phyloP scores from a whole-genome alignment of 2,329 filamentous ascomycete species.

The Aspergillus thermomutatus region DNA sequence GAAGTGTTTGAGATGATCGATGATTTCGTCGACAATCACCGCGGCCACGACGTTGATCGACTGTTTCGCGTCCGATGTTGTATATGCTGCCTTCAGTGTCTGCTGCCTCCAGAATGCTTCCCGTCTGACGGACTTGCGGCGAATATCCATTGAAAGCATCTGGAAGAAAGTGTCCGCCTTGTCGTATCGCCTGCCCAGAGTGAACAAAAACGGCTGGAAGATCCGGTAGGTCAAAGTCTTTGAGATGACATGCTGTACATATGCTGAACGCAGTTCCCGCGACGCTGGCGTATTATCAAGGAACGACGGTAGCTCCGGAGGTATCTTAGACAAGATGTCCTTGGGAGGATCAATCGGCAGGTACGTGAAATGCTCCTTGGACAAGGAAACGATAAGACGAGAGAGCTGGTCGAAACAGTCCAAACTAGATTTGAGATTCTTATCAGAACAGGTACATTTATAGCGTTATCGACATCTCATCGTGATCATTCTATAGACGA shows the following conservation, averaged over 20 bases:
- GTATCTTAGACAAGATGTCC: conserved; percentile 51
- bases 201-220: conserved; percentile 58
- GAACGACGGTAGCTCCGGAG: conserved; percentile 53
- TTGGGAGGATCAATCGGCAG: conserved; percentile 50
- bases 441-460: conserved; percentile 45
- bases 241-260: conserved; percentile 55
- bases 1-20: conserved; percentile 53
- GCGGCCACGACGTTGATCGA: conserved; percentile 55
- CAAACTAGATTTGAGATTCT: conserved; percentile 41
- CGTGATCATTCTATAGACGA: conserved; percentile 20
- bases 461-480: conserved; percentile 31
- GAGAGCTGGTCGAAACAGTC: conserved; percentile 52
- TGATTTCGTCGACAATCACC: conserved; percentile 56
- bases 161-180: conserved; percentile 56
- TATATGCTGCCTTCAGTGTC: conserved; percentile 56
- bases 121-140: conserved; percentile 54
- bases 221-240: conserved; percentile 55
- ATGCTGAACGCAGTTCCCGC: conserved; percentile 51
- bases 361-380: conserved; percentile 51
- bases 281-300: conserved; percentile 52
- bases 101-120: conserved; percentile 59
- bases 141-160: conserved; percentile 54
- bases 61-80: conserved; percentile 54
- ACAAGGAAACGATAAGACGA: conserved; percentile 50
- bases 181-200: conserved; percentile 51